phyloP scores from a whole-genome alignment of 2,329 filamentous ascomycete species.

The Tolypocladium paradoxum region DNA sequence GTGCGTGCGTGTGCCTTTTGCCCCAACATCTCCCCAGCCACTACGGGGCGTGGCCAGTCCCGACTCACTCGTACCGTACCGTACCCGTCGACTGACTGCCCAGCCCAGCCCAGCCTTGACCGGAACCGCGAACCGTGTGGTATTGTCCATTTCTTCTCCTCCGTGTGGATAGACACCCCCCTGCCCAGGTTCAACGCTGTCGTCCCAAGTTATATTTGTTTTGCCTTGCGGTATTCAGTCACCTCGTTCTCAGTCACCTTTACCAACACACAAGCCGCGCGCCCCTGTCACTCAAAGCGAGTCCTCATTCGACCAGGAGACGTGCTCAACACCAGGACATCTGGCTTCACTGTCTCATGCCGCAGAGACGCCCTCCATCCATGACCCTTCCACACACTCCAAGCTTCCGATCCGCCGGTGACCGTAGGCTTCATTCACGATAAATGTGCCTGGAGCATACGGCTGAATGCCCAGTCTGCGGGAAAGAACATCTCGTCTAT shows the following conservation, averaged over 20 bases:
- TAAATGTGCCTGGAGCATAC: constrained; percentile 52
- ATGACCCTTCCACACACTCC: constrained; percentile 1
- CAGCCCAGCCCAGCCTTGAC: neutral
- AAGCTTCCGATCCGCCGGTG: constrained; percentile 1
- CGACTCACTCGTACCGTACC: too few species aligned
- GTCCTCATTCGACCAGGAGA: neutral
- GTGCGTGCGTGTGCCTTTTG: neutral
- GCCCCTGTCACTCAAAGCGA: neutral
- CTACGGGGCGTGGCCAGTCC: neutral
- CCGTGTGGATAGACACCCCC: neutral
- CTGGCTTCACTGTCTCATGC: neutral
- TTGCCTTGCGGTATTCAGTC: neutral
- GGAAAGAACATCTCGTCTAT: constrained; percentile 48
- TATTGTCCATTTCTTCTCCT: neutral
- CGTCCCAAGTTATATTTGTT: neutral
- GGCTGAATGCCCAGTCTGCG: constrained; percentile 47
- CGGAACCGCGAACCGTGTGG: neutral
- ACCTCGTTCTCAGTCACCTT: neutral
- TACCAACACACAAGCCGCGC: neutral
- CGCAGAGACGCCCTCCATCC: neutral
- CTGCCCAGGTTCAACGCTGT: neutral
- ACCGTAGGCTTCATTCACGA: constrained; percentile 13
- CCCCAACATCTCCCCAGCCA: neutral
- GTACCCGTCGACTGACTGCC: too few species aligned
- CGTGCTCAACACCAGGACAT: neutral